Evolutionary conservation across 495 filamentous ascomycete species (phyloP), one percentile per base, ranked within the genome.

Genomic region (Lasiosphaeria ovina): DNA sequence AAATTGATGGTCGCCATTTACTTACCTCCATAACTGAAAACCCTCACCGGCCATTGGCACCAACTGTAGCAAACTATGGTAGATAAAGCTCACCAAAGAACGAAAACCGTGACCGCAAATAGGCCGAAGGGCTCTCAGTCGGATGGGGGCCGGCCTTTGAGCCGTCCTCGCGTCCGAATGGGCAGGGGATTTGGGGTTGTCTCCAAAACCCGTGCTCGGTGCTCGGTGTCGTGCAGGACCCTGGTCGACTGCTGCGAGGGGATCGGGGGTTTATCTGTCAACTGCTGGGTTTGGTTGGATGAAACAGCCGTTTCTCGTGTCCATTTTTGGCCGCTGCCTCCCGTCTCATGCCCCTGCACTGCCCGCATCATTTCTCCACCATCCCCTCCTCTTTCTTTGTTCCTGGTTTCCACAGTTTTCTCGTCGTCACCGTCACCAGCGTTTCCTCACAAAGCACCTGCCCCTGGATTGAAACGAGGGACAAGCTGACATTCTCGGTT

Each of bases 261-360:
- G 62, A 60, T 66, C 67, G 62, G 57, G 58, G 61, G 32, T 61
- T 66, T 60, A 24, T 59, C 47, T 54, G 34, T 42, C 35, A 40
- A 47, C 38, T 60, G 51, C 54, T 57, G 54, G 58, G 64, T 72
- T 60, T 75, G 74, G 73, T 76, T 79, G 75, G 76, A 69, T 76
- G 73, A 77, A 77, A 77, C 76, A 69, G 47, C 67, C 59, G 73
- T 78, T 78, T 80, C 77, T 80, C 77, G 77, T 80, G 76, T 80
- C 76, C 77, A 79, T 75, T 78, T 78, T 79, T 79, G 77, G 77
- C 57, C 53, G 51, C 57, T 54, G 60, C 42, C 58, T 54, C 44
- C 62, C 60, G 61, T 64, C 59, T 60, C 60, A 62, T 49, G 51
- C 60, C 65, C 65, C 51, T 61, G 57, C 42, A 32, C 44, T 24